Conservation (phyloP, 192 early-diverging fungal species). For the Podila clonocystis region DNA sequence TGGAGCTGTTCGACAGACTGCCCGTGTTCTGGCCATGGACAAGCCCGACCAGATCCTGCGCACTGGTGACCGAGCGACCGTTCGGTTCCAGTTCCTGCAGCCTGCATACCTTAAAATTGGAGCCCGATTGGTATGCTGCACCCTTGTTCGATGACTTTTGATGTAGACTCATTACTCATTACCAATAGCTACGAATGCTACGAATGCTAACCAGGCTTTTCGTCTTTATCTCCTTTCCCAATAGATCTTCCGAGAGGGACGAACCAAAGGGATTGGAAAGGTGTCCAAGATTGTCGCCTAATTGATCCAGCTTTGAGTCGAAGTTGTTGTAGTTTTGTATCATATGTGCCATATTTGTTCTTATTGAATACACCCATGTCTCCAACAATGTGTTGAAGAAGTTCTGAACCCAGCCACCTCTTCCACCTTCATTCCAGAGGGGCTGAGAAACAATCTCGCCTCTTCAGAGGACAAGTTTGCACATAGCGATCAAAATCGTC, state of each 20-base stretch:
- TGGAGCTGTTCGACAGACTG: conserved; percentile 88
- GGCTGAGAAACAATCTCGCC: too few relatives aligned
- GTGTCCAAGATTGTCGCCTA: conserved; percentile 64
- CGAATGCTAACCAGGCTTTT: background rate
- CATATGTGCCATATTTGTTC: too few relatives aligned
- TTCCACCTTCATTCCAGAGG: too few relatives aligned
- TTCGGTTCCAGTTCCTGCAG: conserved; percentile 75
- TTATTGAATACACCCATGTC: too few relatives aligned
- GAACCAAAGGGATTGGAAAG: conserved; percentile 93
- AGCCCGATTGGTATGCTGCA: conserved; percentile 58
- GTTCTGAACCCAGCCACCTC: too few relatives aligned
- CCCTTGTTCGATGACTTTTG: background rate
- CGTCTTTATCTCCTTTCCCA: background rate
- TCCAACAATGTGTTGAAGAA: too few relatives aligned
- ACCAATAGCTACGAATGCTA: background rate
- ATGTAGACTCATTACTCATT: conserved; percentile 53
- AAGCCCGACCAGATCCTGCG: conserved; percentile 70
- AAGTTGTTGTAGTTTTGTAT: too few relatives aligned
- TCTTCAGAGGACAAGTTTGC: too few relatives aligned
- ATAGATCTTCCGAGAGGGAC: conserved; percentile 76
- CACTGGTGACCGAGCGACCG: conserved; percentile 86
- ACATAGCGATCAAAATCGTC: too few relatives aligned
- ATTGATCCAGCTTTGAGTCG: background rate
- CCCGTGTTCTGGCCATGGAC: conserved; percentile 79
- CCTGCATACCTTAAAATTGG: conserved; percentile 76